These are phyloP conservation scores for Dendrocalamus sinicus DNA, from an alignment of 176 grass and related monocot species.

Conservation along the genomic window DNA sequence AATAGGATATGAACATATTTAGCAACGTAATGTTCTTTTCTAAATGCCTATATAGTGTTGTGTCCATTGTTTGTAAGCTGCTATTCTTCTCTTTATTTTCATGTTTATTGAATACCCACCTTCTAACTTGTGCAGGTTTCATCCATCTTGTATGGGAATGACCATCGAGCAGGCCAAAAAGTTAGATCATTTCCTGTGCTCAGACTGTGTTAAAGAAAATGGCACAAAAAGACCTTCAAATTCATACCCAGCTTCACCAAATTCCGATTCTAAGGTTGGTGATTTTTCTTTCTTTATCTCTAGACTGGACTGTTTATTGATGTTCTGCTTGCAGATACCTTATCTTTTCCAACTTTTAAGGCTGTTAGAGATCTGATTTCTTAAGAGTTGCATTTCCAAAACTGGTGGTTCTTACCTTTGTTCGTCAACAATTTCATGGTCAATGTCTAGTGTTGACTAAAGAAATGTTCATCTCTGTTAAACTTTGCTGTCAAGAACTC, in stretches of 20 bases:
- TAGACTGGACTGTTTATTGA: constrained; percentile 23
- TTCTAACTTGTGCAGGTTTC: constrained; percentile 65
- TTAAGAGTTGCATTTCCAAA: not conserved
- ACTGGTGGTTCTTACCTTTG: constrained; percentile 29
- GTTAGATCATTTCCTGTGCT: constrained; percentile 71
- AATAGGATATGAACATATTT: constrained; percentile 32
- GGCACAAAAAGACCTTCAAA: constrained; percentile 65
- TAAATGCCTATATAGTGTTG: not conserved
- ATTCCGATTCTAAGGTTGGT: constrained; percentile 70
- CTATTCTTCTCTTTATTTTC: constrained; percentile 34
- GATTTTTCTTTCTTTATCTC: not conserved
- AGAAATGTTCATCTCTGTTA: not conserved
- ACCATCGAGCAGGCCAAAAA: constrained; percentile 90
- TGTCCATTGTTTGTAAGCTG: constrained; percentile 37
- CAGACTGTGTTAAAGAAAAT: constrained; percentile 80
- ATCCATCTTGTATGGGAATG: constrained; percentile 96
- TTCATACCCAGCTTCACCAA: constrained; percentile 55
- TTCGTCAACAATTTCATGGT: constrained; percentile 16
- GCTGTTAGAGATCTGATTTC: constrained; percentile 17
- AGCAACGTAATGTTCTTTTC: not conserved
- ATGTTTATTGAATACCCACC: constrained; percentile 21
- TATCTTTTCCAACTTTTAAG: constrained; percentile 7
- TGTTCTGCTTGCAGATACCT: constrained; percentile 30
- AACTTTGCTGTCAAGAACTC: constrained; percentile 30
- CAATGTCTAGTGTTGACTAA: constrained; percentile 10